Evolutionary conservation across 805 yeast genomes (phyloP).

Genomic region (Metschnikowia rubicola): DNA sequence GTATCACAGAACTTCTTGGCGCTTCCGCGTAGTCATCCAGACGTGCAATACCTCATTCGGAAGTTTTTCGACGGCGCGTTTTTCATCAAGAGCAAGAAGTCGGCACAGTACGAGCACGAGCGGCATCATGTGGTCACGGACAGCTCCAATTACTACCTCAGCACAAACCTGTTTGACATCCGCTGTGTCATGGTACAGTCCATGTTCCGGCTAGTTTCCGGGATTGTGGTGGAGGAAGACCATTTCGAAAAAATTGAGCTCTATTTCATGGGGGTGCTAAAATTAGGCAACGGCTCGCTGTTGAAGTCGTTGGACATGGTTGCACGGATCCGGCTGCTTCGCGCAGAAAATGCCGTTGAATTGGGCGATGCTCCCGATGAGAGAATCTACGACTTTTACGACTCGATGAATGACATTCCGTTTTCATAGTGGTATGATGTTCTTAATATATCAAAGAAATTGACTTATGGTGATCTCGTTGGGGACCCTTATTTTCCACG

Average conservation of each 20-base stretch:
- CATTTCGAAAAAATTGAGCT: constrained; percentile 30
- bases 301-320: constrained; percentile 21
- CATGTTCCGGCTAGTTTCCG: constrained; percentile 22
- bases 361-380: constrained; percentile 10
- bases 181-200: constrained; percentile 36
- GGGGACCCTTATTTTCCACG: too few relatives aligned
- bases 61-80: constrained; percentile 22
- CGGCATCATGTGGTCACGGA: constrained; percentile 21
- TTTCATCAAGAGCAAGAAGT: constrained; percentile 21
- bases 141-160: constrained; percentile 25
- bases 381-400: constrained; percentile 14
- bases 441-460: not conserved
- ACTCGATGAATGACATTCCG: constrained; percentile 15
- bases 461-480: not conserved
- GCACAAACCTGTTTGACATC: constrained; percentile 24
- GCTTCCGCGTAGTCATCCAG: constrained; percentile 23
- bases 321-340: constrained; percentile 7
- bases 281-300: constrained; percentile 35
- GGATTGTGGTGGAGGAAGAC: constrained; percentile 21
- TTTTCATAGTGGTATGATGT: constrained; percentile 8
- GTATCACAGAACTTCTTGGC: constrained; percentile 12
- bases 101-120: constrained; percentile 10
- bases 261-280: constrained; percentile 28
- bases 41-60: constrained; percentile 23
- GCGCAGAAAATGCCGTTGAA: constrained; percentile 4